These are phyloP conservation scores for Penicillium sp. DNA, from an alignment of 2,329 filamentous ascomycete genomes.

Conservation along the genomic window DNA sequence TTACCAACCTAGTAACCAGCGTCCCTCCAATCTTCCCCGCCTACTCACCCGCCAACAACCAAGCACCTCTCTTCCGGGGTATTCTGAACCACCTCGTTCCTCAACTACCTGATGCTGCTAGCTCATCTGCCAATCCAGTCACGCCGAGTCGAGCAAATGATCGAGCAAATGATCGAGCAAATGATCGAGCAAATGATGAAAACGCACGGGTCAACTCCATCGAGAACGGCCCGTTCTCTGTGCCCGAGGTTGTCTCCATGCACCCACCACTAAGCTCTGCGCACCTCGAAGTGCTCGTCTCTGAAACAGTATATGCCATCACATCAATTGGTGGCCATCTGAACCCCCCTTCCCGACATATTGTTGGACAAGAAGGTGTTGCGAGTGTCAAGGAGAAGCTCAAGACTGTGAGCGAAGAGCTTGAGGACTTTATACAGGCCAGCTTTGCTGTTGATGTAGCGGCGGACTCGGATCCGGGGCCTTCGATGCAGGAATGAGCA, in stretches of 20 bases:
- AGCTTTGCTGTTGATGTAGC: slow-evolving; percentile 72
- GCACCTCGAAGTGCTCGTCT: slow-evolving; percentile 69
- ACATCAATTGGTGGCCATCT: slow-evolving; percentile 92
- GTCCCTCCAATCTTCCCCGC: slow-evolving; percentile 69
- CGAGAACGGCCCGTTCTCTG: slow-evolving; percentile 38
- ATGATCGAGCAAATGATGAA: slow-evolving; percentile 19
- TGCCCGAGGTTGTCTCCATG: slow-evolving; percentile 56
- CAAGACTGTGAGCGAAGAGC: slow-evolving; percentile 90
- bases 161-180: no score
- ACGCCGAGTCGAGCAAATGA: slow-evolving; percentile 13
- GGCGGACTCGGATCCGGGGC: slow-evolving; percentile 28
- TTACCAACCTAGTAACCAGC: slow-evolving; percentile 83
- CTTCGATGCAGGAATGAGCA: slow-evolving; percentile 4
- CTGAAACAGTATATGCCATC: slow-evolving; percentile 86
- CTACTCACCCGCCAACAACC: slow-evolving; percentile 65
- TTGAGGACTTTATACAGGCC: slow-evolving; percentile 92
- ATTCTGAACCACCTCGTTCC: slow-evolving; percentile 79
- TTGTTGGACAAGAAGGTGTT: slow-evolving; percentile 86
- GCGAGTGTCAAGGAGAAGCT: slow-evolving; percentile 90
- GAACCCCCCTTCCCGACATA: slow-evolving; percentile 89
- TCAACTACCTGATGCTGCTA: slow-evolving; percentile 56
- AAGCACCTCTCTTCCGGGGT: slow-evolving; percentile 75
- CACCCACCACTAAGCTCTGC: slow-evolving; percentile 69
- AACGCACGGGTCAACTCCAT: slow-evolving; percentile 23
- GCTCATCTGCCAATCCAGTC: slow-evolving; percentile 1